Percentiles rank a stretch among this genome's conserved stretches.
Conservation (phyloP, 2,329 filamentous ascomycete genomes). For the Scolecobasidium constrictum region DNA sequence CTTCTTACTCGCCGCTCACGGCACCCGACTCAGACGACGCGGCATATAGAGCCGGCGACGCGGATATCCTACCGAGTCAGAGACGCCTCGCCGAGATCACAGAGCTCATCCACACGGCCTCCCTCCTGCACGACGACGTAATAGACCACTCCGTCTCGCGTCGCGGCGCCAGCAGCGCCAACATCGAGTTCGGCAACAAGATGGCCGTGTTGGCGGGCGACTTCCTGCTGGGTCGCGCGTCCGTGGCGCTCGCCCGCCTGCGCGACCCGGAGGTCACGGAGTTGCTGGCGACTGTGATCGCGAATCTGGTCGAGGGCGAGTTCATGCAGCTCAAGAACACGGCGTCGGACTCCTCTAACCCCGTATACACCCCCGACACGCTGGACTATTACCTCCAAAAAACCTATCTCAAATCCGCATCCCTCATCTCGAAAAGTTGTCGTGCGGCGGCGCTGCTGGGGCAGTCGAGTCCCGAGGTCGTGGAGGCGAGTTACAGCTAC, state of each 20-base stretch:
- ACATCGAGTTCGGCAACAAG: slow-evolving; percentile 95
- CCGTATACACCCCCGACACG: slow-evolving; percentile 77
- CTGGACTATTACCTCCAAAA: slow-evolving; percentile 93
- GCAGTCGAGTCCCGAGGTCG: slow-evolving; percentile 61
- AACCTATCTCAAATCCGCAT: slow-evolving; percentile 95
- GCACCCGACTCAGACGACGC: slow-evolving; percentile 26
- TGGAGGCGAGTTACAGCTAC: slow-evolving; percentile 85
- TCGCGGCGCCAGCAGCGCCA: slow-evolving; percentile 76
- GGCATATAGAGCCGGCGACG: slow-evolving; percentile 33
- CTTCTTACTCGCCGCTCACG: slow-evolving; percentile 40
- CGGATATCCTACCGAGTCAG: slow-evolving; percentile 78
- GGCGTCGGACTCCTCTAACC: slow-evolving; percentile 72
- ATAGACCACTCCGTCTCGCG: slow-evolving; percentile 86
- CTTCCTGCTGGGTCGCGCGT: slow-evolving; percentile 85
- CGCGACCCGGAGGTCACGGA: slow-evolving; percentile 92
- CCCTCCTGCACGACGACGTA: slow-evolving; percentile 93
- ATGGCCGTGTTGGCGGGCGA: slow-evolving; percentile 98
- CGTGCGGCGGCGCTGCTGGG: slow-evolving; percentile 81
- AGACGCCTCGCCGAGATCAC: slow-evolving; percentile 90
- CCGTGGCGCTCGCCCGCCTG: slow-evolving; percentile 80
- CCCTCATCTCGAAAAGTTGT: slow-evolving; percentile 91
- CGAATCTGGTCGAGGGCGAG: slow-evolving; percentile 94
- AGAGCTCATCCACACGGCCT: slow-evolving; percentile 94
- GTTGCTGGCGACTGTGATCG: slow-evolving; percentile 88
- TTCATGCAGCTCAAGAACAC: slow-evolving; percentile 99